phyloP scores from a whole-genome alignment of 495 filamentous ascomycete species.

The Entonaema liquescens region DNA sequence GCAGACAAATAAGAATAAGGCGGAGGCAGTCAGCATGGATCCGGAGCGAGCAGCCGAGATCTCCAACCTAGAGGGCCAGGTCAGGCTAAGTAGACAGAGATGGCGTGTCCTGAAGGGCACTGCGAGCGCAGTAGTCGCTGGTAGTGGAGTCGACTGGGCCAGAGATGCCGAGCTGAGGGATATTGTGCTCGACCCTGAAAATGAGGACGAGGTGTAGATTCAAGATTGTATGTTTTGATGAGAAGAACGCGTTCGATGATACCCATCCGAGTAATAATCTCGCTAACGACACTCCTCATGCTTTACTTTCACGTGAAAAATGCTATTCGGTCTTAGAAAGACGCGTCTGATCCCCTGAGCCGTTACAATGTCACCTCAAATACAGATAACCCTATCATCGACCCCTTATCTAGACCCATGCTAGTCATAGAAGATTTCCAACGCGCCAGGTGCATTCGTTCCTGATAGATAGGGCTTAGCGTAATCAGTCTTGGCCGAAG shows the following conservation, averaged over 20 bases:
- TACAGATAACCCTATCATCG: slow-evolving; percentile 4
- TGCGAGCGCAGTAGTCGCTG: slow-evolving; percentile 76
- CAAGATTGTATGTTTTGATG: neutral
- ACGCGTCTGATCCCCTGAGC: neutral
- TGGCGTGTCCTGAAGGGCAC: slow-evolving; percentile 81
- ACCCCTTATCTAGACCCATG: slow-evolving; percentile 18
- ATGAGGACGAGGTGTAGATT: slow-evolving; percentile 44
- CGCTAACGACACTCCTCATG: neutral
- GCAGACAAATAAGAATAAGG: slow-evolving; percentile 60
- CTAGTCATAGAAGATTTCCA: neutral
- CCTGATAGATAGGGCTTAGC: slow-evolving; percentile 43
- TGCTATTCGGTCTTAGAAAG: neutral
- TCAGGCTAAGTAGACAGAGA: slow-evolving; percentile 64
- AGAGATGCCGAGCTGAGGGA: slow-evolving; percentile 71
- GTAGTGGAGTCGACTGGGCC: slow-evolving; percentile 86
- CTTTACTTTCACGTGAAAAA: neutral
- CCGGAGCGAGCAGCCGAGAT: slow-evolving; percentile 62
- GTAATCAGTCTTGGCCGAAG: slow-evolving; percentile 27
- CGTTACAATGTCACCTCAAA: neutral
- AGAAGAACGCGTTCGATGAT: slow-evolving; percentile 14
- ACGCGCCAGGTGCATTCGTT: slow-evolving; percentile 22
- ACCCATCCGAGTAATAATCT: slow-evolving; percentile 17
- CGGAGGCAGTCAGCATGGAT: slow-evolving; percentile 59
- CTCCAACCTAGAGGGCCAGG: slow-evolving; percentile 62
- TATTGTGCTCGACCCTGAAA: slow-evolving; percentile 78